Evolutionary conservation across 805 yeast species (phyloP).

Genomic region (Alloascoidea africana): DNA sequence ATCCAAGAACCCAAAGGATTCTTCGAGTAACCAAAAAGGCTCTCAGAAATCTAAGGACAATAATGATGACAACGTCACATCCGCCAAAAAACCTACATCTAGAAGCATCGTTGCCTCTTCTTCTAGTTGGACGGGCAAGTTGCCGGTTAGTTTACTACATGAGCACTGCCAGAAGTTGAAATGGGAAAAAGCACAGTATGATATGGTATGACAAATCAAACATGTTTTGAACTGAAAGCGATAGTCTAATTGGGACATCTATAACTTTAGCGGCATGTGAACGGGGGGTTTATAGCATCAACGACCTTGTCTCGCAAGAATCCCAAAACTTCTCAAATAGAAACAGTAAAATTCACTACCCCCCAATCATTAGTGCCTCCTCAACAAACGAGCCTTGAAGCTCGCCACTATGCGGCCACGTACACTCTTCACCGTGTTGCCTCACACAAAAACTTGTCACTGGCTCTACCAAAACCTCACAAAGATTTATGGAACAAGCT

Average conservation of each 20-base stretch:
- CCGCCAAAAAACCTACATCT: constrained; percentile 15
- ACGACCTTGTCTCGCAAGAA: constrained; percentile 57
- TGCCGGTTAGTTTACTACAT: constrained; percentile 74
- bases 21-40: constrained; percentile 11
- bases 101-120: constrained; percentile 46
- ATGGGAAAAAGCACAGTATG: constrained; percentile 80
- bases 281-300: constrained; percentile 46
- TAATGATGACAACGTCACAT: constrained; percentile 14
- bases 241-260: constrained; percentile 1
- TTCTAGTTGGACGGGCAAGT: constrained; percentile 86
- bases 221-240: constrained; percentile 5
- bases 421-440: constrained; percentile 71
- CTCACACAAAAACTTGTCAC: constrained; percentile 66
- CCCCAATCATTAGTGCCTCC: constrained; percentile 38
- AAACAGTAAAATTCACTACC: constrained; percentile 38
- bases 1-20: too few relatives aligned
- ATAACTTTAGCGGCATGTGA: constrained; percentile 17
- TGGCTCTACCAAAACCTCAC: constrained; percentile 78
- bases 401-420: constrained; percentile 83
- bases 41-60: constrained; percentile 7
- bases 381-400: constrained; percentile 75
- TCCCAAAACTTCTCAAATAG: constrained; percentile 63
- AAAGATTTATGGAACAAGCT: constrained; percentile 64
- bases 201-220: constrained; percentile 30
- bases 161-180: constrained; percentile 79